These are phyloP conservation scores for Fagus crenata DNA, from an alignment of 306 rosid genomes.

Conservation along the genomic window DNA sequence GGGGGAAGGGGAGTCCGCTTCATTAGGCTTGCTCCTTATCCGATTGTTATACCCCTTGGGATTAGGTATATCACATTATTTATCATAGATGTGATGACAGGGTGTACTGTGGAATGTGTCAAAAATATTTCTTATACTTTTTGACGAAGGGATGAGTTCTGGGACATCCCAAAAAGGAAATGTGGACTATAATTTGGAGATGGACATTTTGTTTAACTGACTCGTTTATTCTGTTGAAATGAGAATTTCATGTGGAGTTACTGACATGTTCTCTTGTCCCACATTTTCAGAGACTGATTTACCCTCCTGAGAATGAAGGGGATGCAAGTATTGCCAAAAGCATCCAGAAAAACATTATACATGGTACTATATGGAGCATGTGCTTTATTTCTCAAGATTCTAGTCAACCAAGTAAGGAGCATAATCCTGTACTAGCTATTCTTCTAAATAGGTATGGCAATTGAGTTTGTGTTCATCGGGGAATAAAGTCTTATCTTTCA, in stretches of 20 bases:
- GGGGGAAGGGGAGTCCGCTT: no score
- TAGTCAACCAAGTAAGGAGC: slow-evolving; percentile 51
- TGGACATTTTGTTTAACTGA: background rate
- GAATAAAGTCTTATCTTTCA: slow-evolving; percentile 6
- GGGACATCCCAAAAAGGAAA: background rate
- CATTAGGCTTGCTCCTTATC: no score
- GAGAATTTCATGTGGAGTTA: slow-evolving; percentile 8
- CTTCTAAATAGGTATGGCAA: slow-evolving; percentile 68
- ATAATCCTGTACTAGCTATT: slow-evolving; percentile 80
- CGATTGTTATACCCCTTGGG: no score
- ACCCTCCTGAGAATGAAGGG: slow-evolving; percentile 70
- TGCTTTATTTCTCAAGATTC: slow-evolving; percentile 78
- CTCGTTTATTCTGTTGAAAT: background rate
- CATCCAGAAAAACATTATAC: slow-evolving; percentile 44
- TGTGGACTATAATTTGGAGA: background rate
- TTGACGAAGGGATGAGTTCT: background rate
- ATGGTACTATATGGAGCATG: slow-evolving; percentile 93
- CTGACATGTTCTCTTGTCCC: slow-evolving; percentile 27
- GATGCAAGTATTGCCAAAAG: slow-evolving; percentile 46
- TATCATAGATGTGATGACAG: background rate
- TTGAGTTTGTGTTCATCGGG: background rate
- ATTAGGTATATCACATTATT: no score
- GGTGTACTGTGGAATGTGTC: background rate
- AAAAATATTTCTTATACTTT: background rate
- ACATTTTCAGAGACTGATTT: slow-evolving; percentile 59